A percentile compares a stretch with the other conserved stretches of the same genome.
phyloP scores from a whole-genome alignment of 495 filamentous ascomycete genomes.

The Hypoxylon intermedium region DNA sequence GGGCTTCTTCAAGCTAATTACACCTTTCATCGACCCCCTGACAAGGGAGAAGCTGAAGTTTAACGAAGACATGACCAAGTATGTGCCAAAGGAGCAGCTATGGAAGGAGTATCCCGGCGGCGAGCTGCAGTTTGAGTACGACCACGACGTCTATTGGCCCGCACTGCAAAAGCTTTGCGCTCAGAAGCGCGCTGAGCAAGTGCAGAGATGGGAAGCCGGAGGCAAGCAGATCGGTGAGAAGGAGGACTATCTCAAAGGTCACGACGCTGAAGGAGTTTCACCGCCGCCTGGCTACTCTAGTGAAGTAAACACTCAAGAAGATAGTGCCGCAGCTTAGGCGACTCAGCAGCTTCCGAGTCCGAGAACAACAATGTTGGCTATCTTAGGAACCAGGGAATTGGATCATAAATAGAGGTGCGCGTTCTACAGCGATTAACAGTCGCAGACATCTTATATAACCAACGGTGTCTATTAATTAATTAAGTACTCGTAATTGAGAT shows the following conservation, averaged over 20 bases:
- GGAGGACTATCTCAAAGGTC: slow-evolving; percentile 79
- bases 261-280: slow-evolving; percentile 31
- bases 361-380: neutral
- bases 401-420: neutral
- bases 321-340: neutral
- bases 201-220: slow-evolving; percentile 74
- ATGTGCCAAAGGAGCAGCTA: slow-evolving; percentile 79
- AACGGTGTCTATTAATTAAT: neutral
- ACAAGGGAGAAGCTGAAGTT: slow-evolving; percentile 94
- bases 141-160: slow-evolving; percentile 89
- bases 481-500: neutral
- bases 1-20: slow-evolving; percentile 94
- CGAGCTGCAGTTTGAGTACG: slow-evolving; percentile 80
- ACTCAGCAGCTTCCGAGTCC: neutral
- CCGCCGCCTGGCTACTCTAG: slow-evolving; percentile 9
- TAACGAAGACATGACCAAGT: slow-evolving; percentile 81
- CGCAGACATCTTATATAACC: neutral
- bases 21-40: slow-evolving; percentile 91
- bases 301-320: slow-evolving; percentile 9
- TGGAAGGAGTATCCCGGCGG: slow-evolving; percentile 70
- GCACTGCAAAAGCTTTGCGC: slow-evolving; percentile 72
- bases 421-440: neutral
- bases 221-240: slow-evolving; percentile 83
- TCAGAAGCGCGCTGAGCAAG: slow-evolving; percentile 63
- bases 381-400: neutral